Base-by-base conservation (phyloP, 2,329 filamentous ascomycete species). In the Simplicillium aogashimaense region DNA sequence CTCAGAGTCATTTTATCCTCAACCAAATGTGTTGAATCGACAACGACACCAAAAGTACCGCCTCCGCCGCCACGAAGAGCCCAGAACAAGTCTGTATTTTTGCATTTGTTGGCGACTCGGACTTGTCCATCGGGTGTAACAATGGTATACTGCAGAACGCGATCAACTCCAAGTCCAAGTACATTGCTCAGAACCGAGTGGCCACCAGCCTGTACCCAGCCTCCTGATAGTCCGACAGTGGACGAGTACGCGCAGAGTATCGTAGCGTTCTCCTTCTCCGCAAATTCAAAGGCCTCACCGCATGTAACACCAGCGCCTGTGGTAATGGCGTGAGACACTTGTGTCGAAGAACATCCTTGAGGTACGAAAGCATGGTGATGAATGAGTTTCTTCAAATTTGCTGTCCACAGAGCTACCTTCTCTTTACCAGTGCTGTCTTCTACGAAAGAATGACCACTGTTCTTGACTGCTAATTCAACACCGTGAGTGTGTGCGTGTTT, bases 81-180 rank as follows among this genome's bases (percentile, higher is more conserved):
- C 70, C 70, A 77, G 53, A 69, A 74, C 2, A 76, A 55, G 38
- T 77, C 72, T 0, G 55, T 41, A 43, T 76, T 65, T 14, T 66
- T 45, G 2, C 56, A 54, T 2, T 52, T 57, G 20, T 61, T 65
- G 3, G 68, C 70, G 4, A 51, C 61, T 2, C 70, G 47, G 16
- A 65, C 44, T 12, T 56, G 40, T 2, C 71, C 70, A 32, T 53
- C 49, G 0, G 61, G 65, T 5, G 63, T 66, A 3, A 74, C 56
- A 4, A 69, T 57, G 29, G 61, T 53, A 48, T 57, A 61, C 40
- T 66, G 56, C 6, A 74, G 50, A 2, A 66, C 60, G 37, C 70
- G 64, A 47, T 74, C 71, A 1, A 63, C 69, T 7, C 53, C 70
- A 7, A 75, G 55, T 2, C 70, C 71, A 31, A 66, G 65, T 8